These are phyloP conservation scores for Alternaria ethzedia DNA, from an alignment of 2,329 filamentous ascomycete genomes.

Conservation along the genomic window DNA sequence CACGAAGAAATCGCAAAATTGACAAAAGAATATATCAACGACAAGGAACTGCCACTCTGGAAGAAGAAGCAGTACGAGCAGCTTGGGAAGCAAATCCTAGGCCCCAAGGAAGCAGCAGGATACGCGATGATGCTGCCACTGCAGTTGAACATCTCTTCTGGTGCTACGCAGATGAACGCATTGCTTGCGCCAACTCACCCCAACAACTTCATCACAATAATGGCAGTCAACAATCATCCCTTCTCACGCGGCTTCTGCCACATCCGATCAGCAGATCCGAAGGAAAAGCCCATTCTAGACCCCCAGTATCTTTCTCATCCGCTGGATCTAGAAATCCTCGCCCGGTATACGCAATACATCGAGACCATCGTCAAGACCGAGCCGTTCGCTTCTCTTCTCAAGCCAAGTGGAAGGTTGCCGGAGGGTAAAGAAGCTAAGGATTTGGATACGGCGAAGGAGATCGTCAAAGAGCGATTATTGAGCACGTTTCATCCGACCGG, in stretches of 20 bases:
- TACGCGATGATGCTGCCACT: not conserved
- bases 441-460: not conserved
- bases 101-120: not conserved
- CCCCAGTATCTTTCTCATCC: not conserved
- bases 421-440: not conserved
- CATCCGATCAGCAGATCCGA: not conserved
- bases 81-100: not conserved
- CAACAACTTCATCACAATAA: not conserved
- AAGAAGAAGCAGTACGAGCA: not conserved
- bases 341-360: not conserved
- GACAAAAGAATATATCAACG: not conserved
- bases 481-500: not conserved
- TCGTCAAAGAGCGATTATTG: not conserved
- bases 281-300: not conserved
- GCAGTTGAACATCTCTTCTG: not conserved
- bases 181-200: not conserved
- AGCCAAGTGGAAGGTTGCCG: not conserved
- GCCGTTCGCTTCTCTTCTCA: not conserved
- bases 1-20: not conserved
- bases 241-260: not conserved
- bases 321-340: not conserved
- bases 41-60: not conserved
- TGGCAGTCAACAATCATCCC: not conserved
- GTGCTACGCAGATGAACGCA: not conserved
- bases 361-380: not conserved